Base-by-base conservation (phyloP, 1,139 yeast genomes). In the Kurtzmaniella quercitrusa region DNA sequence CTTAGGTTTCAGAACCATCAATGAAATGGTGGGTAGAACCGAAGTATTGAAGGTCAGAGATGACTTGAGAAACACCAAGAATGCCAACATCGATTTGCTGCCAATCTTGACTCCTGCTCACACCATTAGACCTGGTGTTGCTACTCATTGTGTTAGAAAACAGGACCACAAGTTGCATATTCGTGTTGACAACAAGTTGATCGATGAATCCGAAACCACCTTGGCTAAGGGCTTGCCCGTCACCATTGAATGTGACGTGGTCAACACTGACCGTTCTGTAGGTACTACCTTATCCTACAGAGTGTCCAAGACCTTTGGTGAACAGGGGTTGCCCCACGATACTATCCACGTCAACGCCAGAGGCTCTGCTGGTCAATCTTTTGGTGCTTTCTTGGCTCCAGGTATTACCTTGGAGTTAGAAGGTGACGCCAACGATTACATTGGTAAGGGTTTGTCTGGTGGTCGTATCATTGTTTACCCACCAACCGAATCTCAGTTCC, bases 291-390 rank as follows among this genome's bases (percentile, higher is more conserved):
- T 93, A 56, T 89, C 97, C 11, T 93, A 93, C 73, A 79, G 97
- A 61, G 87, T 93, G 41, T 90, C 97, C 40, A 91, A 91, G 73
- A 82, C 77, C 51, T 93, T 89, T 64, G 98, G 98, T 53, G 97
- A 91, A 59, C 73, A 79, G 52, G 96, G 98, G 37, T 76, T 93
- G 59, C 98, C 98, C 29, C 93, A 88, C 58, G 98, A 93, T 65
- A 93, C 98, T 25, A 86, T 93, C 54, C 97, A 91, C 57, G 97
- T 90, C 44, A 86, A 91, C 60, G 81, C 86, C 48, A 77, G 75
- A 59, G 98, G 98, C 52, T 85, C 94, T 46, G 98, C 98, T 31
- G 98, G 98, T 61, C 98, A 93, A 73, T 90, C 98, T 4, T 91
- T 93, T 63, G 98, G 98, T 72, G 98, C 98, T 1, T 93, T 88